Conservation (phyloP, 352 stramenopile species). For the Saprolegnia diclina region DNA sequence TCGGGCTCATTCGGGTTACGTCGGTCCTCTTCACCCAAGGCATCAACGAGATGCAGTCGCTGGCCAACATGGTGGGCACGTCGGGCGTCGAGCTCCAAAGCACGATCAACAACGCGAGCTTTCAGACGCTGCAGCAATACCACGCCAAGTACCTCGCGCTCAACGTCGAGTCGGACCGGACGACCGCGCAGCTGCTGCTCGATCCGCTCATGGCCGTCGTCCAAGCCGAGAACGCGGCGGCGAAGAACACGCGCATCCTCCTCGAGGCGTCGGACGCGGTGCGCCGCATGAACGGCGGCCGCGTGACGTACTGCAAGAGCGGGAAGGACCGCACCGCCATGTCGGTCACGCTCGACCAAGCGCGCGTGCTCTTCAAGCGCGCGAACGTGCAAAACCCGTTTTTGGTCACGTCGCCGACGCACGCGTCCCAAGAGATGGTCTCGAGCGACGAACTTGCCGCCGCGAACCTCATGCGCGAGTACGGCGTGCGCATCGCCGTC, state of each 20-base stretch:
- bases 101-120: conserved; percentile 80
- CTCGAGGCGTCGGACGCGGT: conserved; percentile 77
- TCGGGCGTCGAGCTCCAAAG: conserved; percentile 74
- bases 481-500: conserved; percentile 92
- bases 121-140: conserved; percentile 49
- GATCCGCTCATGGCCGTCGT: conserved; percentile 26
- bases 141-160: conserved; percentile 66
- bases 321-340: conserved; percentile 97
- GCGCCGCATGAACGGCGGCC: conserved; percentile 86
- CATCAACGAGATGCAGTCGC: conserved; percentile 92
- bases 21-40: conserved; percentile 84
- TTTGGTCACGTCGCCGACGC: neutral
- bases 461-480: conserved; percentile 86
- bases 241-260: conserved; percentile 84
- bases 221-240: conserved; percentile 43
- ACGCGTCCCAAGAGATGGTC: conserved; percentile 15
- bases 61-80: conserved; percentile 87
- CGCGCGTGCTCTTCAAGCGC: conserved; percentile 40
- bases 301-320: conserved; percentile 96
- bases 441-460: conserved; percentile 10
- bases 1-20: conserved; percentile 58
- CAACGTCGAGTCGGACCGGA: conserved; percentile 30
- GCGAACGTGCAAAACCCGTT: conserved; percentile 14
- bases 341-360: conserved; percentile 94
- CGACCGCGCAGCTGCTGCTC: conserved; percentile 20